Conservation (phyloP, 169 alveolate species). For the Babesia microti region DNA sequence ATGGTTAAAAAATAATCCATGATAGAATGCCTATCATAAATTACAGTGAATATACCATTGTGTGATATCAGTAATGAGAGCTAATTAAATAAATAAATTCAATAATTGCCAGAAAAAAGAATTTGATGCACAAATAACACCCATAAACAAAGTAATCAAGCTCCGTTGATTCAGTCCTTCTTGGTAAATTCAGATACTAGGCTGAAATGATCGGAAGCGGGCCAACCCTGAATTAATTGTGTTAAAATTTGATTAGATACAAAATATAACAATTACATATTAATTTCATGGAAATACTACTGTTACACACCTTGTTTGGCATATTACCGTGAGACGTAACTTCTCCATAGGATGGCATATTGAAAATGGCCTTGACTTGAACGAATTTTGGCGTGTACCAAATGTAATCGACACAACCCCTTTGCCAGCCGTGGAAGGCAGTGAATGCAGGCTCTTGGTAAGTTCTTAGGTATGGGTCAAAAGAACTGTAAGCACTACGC, state of each 20-base stretch:
- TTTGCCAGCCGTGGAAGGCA: conserved; percentile 71
- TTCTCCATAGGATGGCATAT: conserved; percentile 33
- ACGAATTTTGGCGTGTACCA: conserved; percentile 48
- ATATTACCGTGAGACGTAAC: conserved; percentile 32
- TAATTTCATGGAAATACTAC: not conserved
- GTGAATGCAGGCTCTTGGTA: conserved; percentile 60
- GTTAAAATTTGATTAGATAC: not conserved
- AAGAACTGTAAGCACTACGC: conserved; percentile 33
- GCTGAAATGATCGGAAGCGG: conserved; percentile 50
- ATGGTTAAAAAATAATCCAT: too few species aligned
- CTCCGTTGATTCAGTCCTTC: too few species aligned
- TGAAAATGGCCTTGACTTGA: conserved; percentile 38
- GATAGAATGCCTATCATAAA: too few species aligned
- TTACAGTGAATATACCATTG: too few species aligned
- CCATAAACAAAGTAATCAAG: too few species aligned
- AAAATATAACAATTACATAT: not conserved
- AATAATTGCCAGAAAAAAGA: too few species aligned
- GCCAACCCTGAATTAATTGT: conserved; percentile 25
- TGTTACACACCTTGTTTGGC: conserved; percentile 31
- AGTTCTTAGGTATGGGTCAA: conserved; percentile 11
- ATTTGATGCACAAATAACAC: too few species aligned
- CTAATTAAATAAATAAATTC: too few species aligned
- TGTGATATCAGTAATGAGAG: too few species aligned
- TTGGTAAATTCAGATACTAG: conserved; percentile 26
- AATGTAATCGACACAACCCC: conserved; percentile 70